Conservation (phyloP, 805 yeast genomes). For the Zygosaccharomyces rouxii region DNA sequence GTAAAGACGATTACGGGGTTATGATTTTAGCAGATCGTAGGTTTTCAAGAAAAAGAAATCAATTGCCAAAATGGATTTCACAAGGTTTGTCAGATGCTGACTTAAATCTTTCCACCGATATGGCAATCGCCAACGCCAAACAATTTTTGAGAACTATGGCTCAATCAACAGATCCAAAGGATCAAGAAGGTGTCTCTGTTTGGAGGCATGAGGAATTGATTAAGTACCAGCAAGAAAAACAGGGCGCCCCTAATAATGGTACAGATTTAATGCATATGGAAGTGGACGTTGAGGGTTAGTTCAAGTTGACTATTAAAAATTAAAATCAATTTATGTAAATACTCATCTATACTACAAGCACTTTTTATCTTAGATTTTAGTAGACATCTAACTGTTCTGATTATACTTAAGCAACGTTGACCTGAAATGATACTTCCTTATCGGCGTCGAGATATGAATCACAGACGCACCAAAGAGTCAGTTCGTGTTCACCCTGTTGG, state of each 20-base stretch:
- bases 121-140: slow-evolving; percentile 94
- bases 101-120: slow-evolving; percentile 86
- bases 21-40: slow-evolving; percentile 97
- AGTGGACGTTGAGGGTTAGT: slow-evolving; percentile 15
- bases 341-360: neutral
- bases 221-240: slow-evolving; percentile 52
- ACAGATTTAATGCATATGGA: slow-evolving; percentile 11
- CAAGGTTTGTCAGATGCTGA: slow-evolving; percentile 92
- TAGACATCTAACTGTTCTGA: neutral
- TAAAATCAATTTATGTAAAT: slow-evolving; percentile 1
- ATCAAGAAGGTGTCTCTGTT: slow-evolving; percentile 90
- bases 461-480: slow-evolving; percentile 81
- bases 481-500: slow-evolving; percentile 52
- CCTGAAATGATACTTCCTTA: slow-evolving; percentile 60
- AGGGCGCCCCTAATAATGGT: slow-evolving; percentile 11
- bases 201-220: slow-evolving; percentile 76
- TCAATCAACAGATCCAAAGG: slow-evolving; percentile 84
- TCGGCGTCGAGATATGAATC: slow-evolving; percentile 93
- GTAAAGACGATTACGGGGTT: slow-evolving; percentile 97
- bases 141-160: slow-evolving; percentile 90
- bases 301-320: slow-evolving; percentile 8
- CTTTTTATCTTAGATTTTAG: neutral
- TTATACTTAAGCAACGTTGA: slow-evolving; percentile 38
- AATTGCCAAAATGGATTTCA: slow-evolving; percentile 94
- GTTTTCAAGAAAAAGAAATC: slow-evolving; percentile 78